Conservation (phyloP, 176 grass and related monocot species). For the Avena insularis region DNA sequence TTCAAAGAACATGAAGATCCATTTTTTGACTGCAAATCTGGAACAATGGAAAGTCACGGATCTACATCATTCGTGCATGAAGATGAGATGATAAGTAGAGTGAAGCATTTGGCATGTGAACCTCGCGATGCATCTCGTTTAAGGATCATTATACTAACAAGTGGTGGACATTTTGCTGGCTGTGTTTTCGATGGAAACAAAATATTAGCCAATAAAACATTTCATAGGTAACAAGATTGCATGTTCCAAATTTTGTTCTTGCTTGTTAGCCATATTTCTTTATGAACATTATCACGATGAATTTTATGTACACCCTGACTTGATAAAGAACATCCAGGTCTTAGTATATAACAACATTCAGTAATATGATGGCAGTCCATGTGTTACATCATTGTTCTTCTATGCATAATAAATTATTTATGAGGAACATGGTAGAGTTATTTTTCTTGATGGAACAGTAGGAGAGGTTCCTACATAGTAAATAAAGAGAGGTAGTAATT, state of each 20-base stretch:
- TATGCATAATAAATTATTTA: constrained; percentile 22
- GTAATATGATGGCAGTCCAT: not conserved
- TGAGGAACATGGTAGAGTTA: not conserved
- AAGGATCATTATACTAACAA: constrained; percentile 80
- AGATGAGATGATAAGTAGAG: constrained; percentile 68
- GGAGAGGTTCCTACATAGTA: not conserved
- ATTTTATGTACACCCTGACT: not conserved
- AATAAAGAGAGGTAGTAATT: not conserved
- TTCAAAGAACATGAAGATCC: constrained; percentile 87
- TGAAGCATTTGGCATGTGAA: constrained; percentile 69
- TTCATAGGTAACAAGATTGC: constrained; percentile 75
- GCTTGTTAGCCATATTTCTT: constrained; percentile 11
- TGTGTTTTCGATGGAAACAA: constrained; percentile 93
- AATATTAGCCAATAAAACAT: constrained; percentile 89
- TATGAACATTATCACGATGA: not conserved
- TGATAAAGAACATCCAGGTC: not conserved
- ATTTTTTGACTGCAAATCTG: constrained; percentile 56
- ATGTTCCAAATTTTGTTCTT: constrained; percentile 14
- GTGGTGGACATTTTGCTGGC: constrained; percentile 94
- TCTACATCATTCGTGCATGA: constrained; percentile 54
- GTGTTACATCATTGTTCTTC: not conserved
- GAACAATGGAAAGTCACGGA: constrained; percentile 46
- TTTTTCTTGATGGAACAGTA: not conserved
- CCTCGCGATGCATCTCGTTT: constrained; percentile 67
- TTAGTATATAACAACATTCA: constrained; percentile 8